Conservation (phyloP, 306 rosid species). For the Styphnolobium japonicum region DNA sequence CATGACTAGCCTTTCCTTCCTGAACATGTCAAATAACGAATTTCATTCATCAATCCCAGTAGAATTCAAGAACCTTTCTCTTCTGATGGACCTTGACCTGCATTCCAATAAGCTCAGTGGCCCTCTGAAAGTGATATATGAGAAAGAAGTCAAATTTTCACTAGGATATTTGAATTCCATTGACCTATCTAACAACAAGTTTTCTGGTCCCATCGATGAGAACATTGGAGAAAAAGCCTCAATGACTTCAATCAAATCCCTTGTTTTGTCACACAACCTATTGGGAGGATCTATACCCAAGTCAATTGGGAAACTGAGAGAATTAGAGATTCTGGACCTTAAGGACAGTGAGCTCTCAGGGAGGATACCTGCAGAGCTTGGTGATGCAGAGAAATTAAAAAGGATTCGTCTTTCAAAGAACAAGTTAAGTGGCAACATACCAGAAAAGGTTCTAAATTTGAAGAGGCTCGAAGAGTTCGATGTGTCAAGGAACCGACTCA, state of each 20-base stretch:
- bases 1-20: slow-evolving; percentile 53
- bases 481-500: slow-evolving; percentile 41
- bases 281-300: slow-evolving; percentile 46
- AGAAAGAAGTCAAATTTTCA: slow-evolving; percentile 36
- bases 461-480: slow-evolving; percentile 36
- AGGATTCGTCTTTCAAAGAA: slow-evolving; percentile 40
- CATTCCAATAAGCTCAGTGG: slow-evolving; percentile 49
- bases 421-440: slow-evolving; percentile 45
- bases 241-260: slow-evolving; percentile 36
- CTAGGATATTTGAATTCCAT: slow-evolving; percentile 19
- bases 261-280: slow-evolving; percentile 40
- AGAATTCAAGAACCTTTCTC: slow-evolving; percentile 33
- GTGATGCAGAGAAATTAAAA: slow-evolving; percentile 22
- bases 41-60: slow-evolving; percentile 49
- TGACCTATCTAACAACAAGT: slow-evolving; percentile 12
- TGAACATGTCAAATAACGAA: slow-evolving; percentile 53
- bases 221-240: slow-evolving; percentile 35
- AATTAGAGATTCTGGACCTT: slow-evolving; percentile 35
- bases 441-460: slow-evolving; percentile 42
- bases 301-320: slow-evolving; percentile 40
- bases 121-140: slow-evolving; percentile 21
- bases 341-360: slow-evolving; percentile 36
- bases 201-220: slow-evolving; percentile 24
- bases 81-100: slow-evolving; percentile 21
- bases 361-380: slow-evolving; percentile 42